phyloP scores from a whole-genome alignment of 805 yeast genomes.

The Candida wancherniae region DNA sequence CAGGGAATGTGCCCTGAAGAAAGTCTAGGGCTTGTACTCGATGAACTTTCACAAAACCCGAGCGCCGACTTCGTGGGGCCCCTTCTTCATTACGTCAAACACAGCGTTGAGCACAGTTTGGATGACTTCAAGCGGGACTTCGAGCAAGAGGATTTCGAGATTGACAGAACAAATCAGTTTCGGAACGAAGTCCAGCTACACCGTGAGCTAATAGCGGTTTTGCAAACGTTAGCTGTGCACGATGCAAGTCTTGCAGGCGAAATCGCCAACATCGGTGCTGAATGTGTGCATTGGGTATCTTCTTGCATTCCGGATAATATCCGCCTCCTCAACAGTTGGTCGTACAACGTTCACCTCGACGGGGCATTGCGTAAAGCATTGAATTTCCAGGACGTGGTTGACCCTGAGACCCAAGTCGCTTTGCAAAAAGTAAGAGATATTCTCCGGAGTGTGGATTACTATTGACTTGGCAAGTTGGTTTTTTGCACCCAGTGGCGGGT shows the following conservation, averaged over 20 bases:
- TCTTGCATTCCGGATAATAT: no score
- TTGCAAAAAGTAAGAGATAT: no score
- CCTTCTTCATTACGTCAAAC: neutral
- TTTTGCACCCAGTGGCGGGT: no score
- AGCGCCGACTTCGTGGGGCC: neutral
- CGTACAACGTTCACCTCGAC: slow-evolving; percentile 13
- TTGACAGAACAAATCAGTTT: slow-evolving; percentile 12
- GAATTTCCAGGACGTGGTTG: no score
- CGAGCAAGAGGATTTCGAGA: slow-evolving; percentile 9
- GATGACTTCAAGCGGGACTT: slow-evolving; percentile 7
- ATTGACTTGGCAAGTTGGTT: no score
- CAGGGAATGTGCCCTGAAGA: slow-evolving; percentile 1
- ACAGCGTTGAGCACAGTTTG: slow-evolving; percentile 6
- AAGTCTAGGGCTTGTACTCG: slow-evolving; percentile 2
- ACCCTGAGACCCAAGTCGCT: no score
- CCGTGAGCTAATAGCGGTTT: slow-evolving; percentile 2
- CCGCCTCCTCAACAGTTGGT: no score
- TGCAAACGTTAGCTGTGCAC: slow-evolving; percentile 1
- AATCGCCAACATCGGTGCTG: no score
- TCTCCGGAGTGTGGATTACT: no score
- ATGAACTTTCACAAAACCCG: neutral
- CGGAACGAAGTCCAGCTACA: slow-evolving; percentile 9
- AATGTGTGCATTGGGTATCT: no score
- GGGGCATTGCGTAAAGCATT: no score
- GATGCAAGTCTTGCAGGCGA: no score